phyloP scores from a whole-genome alignment of 805 yeast genomes.

The Cyberlindnera saturnus region DNA sequence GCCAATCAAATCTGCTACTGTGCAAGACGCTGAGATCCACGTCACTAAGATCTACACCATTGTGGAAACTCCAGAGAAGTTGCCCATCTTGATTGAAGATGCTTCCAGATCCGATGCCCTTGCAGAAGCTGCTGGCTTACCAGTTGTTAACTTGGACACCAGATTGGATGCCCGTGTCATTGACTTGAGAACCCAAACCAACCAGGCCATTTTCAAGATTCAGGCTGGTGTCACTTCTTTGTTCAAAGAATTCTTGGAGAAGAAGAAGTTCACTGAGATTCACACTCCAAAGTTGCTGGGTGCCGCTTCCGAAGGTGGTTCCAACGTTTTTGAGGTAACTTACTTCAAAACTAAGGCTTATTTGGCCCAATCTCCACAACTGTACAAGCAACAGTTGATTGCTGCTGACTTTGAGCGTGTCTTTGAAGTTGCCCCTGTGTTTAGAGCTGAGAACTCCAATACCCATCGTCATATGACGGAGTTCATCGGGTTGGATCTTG shows the following conservation, averaged over 20 bases:
- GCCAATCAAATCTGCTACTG: slow-evolving; percentile 82
- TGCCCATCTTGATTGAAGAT: slow-evolving; percentile 94
- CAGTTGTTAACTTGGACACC: slow-evolving; percentile 93
- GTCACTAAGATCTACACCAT: slow-evolving; percentile 69
- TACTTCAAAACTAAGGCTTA: slow-evolving; percentile 92
- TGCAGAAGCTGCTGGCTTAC: slow-evolving; percentile 86
- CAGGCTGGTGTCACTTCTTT: slow-evolving; percentile 84
- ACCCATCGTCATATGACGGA: slow-evolving; percentile 99
- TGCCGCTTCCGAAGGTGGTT: slow-evolving; percentile 96
- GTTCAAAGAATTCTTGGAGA: slow-evolving; percentile 80
- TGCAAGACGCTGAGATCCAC: slow-evolving; percentile 83
- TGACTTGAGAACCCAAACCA: slow-evolving; percentile 93
- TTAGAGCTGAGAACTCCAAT: slow-evolving; percentile 98
- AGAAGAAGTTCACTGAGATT: slow-evolving; percentile 74
- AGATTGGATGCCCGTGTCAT: slow-evolving; percentile 92
- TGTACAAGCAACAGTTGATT: slow-evolving; percentile 95
- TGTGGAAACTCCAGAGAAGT: slow-evolving; percentile 83
- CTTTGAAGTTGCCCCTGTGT: slow-evolving; percentile 94
- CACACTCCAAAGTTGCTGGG: slow-evolving; percentile 96
- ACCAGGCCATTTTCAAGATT: slow-evolving; percentile 94
- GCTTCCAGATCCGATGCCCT: slow-evolving; percentile 93
- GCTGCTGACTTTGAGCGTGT: slow-evolving; percentile 97
- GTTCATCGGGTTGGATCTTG: slow-evolving; percentile 94
- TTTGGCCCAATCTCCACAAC: slow-evolving; percentile 97
- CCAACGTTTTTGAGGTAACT: slow-evolving; percentile 89